A percentile compares a stretch with the other conserved stretches of the same genome.
Evolutionary conservation across 139 green algal species (phyloP).

Genomic region (Microglena sp.): DNA sequence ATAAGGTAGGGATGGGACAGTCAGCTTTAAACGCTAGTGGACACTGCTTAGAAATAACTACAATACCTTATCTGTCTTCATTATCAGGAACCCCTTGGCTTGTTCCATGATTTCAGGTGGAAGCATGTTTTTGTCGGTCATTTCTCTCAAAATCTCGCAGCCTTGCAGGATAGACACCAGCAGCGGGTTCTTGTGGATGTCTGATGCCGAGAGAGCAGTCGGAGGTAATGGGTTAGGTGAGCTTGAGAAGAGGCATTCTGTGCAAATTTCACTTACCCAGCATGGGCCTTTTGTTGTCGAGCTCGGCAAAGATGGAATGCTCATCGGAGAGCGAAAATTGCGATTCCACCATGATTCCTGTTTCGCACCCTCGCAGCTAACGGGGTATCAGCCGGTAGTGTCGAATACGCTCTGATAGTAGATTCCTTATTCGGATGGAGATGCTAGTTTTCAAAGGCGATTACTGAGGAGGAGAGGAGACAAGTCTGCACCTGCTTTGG

Average conservation of each 20-base stretch:
- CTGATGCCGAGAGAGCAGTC: conserved; percentile 3
- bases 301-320: not conserved
- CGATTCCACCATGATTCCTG: not conserved
- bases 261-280: no score
- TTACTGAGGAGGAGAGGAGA: no score
- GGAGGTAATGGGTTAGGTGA: no score
- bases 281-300: conserved; percentile 5
- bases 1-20: not conserved
- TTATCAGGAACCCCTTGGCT: conserved; percentile 30
- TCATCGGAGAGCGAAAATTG: not conserved
- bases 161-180: conserved; percentile 42
- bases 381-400: no score
- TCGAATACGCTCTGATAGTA: no score
- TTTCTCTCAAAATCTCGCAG: conserved; percentile 31
- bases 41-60: not conserved
- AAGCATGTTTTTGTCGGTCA: conserved; percentile 22
- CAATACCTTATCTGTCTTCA: conserved; percentile 40
- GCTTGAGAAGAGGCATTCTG: no score
- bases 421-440: no score
- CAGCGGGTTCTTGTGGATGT: conserved; percentile 38
- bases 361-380: no score
- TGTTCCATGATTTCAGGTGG: conserved; percentile 14
- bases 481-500: no score
- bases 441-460: no score
- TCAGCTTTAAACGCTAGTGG: not conserved